Base-by-base conservation (phyloP, 345 rosid genomes). In the Eucalyptus guilfoylei region DNA sequence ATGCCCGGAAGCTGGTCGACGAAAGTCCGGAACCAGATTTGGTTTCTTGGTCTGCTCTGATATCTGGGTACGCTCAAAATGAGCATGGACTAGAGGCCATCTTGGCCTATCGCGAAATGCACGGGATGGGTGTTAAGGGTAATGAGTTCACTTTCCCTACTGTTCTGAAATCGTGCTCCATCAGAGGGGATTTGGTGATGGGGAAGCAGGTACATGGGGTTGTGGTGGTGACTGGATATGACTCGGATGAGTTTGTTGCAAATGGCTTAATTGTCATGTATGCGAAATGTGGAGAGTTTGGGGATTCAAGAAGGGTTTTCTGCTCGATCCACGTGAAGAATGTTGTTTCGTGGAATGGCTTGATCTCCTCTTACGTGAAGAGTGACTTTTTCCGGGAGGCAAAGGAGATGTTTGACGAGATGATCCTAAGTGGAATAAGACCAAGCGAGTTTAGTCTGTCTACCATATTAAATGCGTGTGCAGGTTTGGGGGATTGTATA, bases 381-480 rank as follows among this genome's bases (percentile, higher is more conserved):
- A 26, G 91, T 90, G 93, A 92, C 89, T 89, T 86, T 37, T 85
- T 69, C 42, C 60, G 52, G 47, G 95, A 94, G 80, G 97, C 95
- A 6, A 89, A 91, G 85, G 90, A 87, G 42, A 88, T 95, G 89
- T 95, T 94, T 88, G 89, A 89, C 64, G 93, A 92, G 42, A 94
- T 95, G 96, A 40, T 92, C 89, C 90, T 88, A 40, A 91, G 93
- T 88, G 94, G 96, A 81, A 89, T 91, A 80, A 91, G 90, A 64
- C 96, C 96, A 30, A 94, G 94, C 72, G 97, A 94, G 90, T 95
- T 94, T 88, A 95, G 94, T 90, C 91, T 94, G 45, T 95, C 96
- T 15, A 88, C 92, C 90, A 92, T 94, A 92, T 89, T 94, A 90
- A 94, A 94, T 37, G 94, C 95, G 30, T 94, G 94, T 49, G 87